Percentiles rank a stretch among this genome's conserved stretches.
Conservation (phyloP, 768 basidiomycete species). For the Amanita brunnescens region DNA sequence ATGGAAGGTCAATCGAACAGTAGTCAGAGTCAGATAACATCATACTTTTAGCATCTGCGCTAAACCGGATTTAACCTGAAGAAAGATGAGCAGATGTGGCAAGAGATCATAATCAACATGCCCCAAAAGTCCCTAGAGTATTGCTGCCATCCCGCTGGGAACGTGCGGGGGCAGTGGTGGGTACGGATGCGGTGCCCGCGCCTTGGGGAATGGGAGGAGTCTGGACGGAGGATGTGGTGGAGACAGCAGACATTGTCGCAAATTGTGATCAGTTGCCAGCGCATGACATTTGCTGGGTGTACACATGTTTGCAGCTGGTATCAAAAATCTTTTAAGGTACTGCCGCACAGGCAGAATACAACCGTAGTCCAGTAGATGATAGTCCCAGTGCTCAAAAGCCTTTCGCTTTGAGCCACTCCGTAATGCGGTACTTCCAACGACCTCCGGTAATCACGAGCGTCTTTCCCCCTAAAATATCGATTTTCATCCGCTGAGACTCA, state of each 20-base stretch:
- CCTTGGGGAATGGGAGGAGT: constrained; percentile 28
- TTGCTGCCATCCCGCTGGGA: constrained; percentile 37
- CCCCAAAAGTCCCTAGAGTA: constrained; percentile 65
- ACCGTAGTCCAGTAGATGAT: too few species aligned
- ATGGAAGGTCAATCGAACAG: constrained; percentile 4
- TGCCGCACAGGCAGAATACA: too few species aligned
- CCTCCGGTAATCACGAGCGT: constrained; percentile 57
- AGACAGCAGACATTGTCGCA: not conserved
- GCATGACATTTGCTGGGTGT: not conserved
- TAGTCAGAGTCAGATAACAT: constrained; percentile 1
- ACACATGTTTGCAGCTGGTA: not conserved
- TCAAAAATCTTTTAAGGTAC: too few species aligned
- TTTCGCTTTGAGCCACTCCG: constrained; percentile 51
- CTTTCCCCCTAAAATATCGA: constrained; percentile 37
- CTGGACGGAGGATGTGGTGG: constrained; percentile 22
- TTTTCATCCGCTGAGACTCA: constrained; percentile 40
- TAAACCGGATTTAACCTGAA: constrained; percentile 86
- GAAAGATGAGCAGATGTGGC: constrained; percentile 2
- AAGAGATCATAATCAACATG: constrained; percentile 22
- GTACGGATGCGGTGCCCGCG: constrained; percentile 30
- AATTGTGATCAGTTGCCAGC: not conserved
- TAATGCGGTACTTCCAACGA: constrained; percentile 51
- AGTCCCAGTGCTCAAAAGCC: constrained; percentile 43
- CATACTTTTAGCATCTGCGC: constrained; percentile 94
- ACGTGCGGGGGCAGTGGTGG: constrained; percentile 47